A percentile compares a stretch with the other conserved stretches of the same genome.
phyloP scores from a whole-genome alignment of 371 early-diverging fungal genomes.

The Mortierella sp. region DNA sequence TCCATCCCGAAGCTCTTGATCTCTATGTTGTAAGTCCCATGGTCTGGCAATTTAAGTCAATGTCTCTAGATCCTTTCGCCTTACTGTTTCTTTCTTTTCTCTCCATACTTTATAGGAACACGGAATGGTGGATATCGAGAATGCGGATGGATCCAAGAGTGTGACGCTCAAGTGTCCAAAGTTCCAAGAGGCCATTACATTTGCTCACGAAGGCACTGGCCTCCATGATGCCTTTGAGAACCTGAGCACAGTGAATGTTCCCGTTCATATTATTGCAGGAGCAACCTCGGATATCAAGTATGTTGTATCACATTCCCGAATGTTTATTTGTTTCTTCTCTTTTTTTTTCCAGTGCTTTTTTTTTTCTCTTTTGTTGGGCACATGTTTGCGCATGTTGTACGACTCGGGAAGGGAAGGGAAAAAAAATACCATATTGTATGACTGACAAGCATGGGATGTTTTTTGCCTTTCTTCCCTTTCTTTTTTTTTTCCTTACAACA shows the following conservation, averaged over 20 bases:
- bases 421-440: not conserved
- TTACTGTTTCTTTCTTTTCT: not conserved
- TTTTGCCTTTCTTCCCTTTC: not conserved
- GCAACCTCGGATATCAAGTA: slow-evolving; percentile 45
- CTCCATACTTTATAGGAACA: slow-evolving; percentile 22
- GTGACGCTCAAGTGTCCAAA: slow-evolving; percentile 41
- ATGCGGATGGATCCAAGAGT: slow-evolving; percentile 25
- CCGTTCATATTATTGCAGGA: slow-evolving; percentile 36
- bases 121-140: slow-evolving; percentile 21
- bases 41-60: not conserved
- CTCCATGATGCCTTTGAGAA: slow-evolving; percentile 33
- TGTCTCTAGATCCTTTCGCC: not conserved
- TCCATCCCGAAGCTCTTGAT: slow-evolving; percentile 41
- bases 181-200: slow-evolving; percentile 43
- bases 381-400: not conserved
- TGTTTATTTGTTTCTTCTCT: not conserved
- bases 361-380: not conserved
- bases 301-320: slow-evolving; percentile 7
- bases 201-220: slow-evolving; percentile 34
- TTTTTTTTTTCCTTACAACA: not conserved
- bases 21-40: slow-evolving; percentile 19
- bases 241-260: slow-evolving; percentile 28
- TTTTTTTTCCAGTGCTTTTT: not conserved
- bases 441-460: not conserved
- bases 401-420: not conserved